Base-by-base conservation (phyloP, 305 asterid genomes). In the Salvia sclarea region DNA sequence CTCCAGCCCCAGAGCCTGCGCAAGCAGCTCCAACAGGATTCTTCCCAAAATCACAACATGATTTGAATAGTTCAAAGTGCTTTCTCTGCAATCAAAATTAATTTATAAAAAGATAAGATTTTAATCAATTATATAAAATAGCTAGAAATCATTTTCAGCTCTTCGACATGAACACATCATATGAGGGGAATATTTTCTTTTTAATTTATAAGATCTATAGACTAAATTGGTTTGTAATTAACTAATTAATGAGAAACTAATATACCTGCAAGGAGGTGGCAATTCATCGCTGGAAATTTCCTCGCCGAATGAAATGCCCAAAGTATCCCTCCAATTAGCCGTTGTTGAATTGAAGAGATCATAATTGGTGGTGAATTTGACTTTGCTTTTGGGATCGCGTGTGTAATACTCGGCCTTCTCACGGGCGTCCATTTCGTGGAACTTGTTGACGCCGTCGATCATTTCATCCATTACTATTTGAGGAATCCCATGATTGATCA, bases 251-350 rank as follows among this genome's bases (percentile, higher is more conserved):
- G 31, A 25, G 31, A 25, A 4, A 2, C 6, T 30, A 30, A 4
- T 4, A 30, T 3, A 30, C 87, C 85, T 83, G 82, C 85, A 83
- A 45, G 76, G 54, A 45, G 72, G 9, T 11, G 87, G 87, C 72
- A 82, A 40, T 9, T 80, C 75, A 8, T 61, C 40, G 12, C 54
- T 13, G 18, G 12, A 53, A 53, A 21, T n/a, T 9, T 37, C 17
- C 3, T 0, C 54, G 14, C 7, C 44, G 4, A 70, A 71, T 3
- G 79, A 48, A 44, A 82, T 47, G 43, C 18, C 20, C 20, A 82
- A 40, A 4, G 86, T 70, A 56, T 82, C 86, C 63, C 72, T 82
- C 86, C 86, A 82, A 66, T 62, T 74, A 0, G 86, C 86, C 18
- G 77, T 74, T 16, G 7, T 69, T 5, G 84, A 65, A 0, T 66